phyloP scores from a whole-genome alignment of 75 land plant species.

The Adiantum capillusveneris region DNA sequence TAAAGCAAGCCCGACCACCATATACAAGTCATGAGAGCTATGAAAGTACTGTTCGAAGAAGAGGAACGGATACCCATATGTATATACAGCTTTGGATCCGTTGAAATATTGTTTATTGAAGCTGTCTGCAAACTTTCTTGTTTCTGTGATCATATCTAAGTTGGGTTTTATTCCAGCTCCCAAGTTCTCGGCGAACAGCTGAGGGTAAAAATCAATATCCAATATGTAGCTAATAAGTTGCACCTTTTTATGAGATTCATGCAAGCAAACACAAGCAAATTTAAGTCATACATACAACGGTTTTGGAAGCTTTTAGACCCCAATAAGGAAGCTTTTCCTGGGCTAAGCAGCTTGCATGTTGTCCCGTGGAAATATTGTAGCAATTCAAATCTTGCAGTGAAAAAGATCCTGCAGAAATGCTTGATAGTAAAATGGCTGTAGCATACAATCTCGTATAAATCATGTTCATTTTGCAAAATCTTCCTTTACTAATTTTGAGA shows the following conservation, averaged over 20 bases:
- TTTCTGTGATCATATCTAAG: slow-evolving; percentile 29
- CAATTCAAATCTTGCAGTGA: slow-evolving; percentile 33
- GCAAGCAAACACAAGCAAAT: too few relatives aligned
- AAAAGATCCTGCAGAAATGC: slow-evolving; percentile 24
- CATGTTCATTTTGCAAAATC: too few relatives aligned
- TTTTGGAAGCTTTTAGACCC: slow-evolving; percentile 26
- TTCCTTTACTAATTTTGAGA: too few relatives aligned
- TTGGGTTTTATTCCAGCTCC: slow-evolving; percentile 17
- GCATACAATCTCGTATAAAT: too few relatives aligned
- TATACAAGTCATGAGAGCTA: slow-evolving; percentile 28
- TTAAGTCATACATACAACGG: slow-evolving; percentile 2
- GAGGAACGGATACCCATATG: slow-evolving; percentile 39
- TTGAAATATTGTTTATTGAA: slow-evolving; percentile 18
- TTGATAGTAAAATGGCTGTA: too few relatives aligned
- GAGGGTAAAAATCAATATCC: too few relatives aligned
- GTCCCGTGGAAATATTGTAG: slow-evolving; percentile 14
- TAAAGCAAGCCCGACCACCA: slow-evolving; percentile 35
- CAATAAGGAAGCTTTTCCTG: slow-evolving; percentile 13
- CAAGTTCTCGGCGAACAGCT: slow-evolving; percentile 31
- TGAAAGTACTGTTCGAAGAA: slow-evolving; percentile 42
- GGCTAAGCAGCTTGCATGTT: slow-evolving; percentile 23
- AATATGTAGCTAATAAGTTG: too few relatives aligned
- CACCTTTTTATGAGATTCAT: too few relatives aligned
- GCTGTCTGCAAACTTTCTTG: slow-evolving; percentile 19
- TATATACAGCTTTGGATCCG: slow-evolving; percentile 22